Evolutionary conservation across 345 rosid genomes (phyloP).

Genomic region (Syzygium jambos): DNA sequence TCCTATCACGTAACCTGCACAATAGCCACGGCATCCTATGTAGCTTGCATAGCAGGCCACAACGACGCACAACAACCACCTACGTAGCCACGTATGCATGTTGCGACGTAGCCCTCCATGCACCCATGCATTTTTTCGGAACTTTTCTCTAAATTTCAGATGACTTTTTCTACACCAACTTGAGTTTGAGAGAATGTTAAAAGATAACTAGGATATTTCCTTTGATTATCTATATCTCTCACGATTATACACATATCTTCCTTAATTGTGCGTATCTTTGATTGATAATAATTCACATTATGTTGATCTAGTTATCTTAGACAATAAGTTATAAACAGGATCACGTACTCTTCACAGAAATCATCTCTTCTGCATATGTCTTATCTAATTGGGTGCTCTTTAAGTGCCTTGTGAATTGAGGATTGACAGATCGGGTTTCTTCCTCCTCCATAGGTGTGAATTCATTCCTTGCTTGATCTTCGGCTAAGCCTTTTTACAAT

Average conservation of each 20-base stretch:
- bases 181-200: neutral
- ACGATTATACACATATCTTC: neutral
- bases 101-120: neutral
- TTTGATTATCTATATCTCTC: neutral
- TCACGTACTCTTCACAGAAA: neutral
- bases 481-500: neutral
- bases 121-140: neutral
- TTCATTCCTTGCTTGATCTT: neutral
- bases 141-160: neutral
- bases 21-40: neutral
- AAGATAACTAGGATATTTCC: neutral
- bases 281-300: neutral
- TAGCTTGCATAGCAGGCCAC: neutral
- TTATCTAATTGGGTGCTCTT: neutral
- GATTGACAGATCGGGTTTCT: neutral
- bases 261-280: neutral
- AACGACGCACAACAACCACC: neutral
- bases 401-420: neutral
- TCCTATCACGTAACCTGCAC: neutral
- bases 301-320: neutral
- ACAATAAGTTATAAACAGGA: neutral
- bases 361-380: neutral
- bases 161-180: neutral
- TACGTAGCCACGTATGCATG: neutral
- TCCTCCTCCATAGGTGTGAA: neutral